A percentile compares a stretch with the other conserved stretches of the same genome.
Conservation (phyloP, 2,329 filamentous ascomycete genomes). For the Verticillium albo-atrum region DNA sequence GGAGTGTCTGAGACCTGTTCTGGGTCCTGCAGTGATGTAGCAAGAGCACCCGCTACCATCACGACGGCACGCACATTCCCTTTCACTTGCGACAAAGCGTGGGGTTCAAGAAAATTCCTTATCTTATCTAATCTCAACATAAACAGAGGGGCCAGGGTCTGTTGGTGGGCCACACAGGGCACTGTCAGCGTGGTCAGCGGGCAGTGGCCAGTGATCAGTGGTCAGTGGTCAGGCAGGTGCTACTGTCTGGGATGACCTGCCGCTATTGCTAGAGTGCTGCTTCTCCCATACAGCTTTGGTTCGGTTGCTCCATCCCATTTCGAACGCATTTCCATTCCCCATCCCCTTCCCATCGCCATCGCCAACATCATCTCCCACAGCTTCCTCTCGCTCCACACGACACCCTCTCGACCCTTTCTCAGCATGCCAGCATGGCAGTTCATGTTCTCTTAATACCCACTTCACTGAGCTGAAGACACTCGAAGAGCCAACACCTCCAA, state of each 20-base stretch:
- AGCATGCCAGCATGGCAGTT: neutral
- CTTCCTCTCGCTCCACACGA: neutral
- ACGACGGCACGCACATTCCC: neutral
- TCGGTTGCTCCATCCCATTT: neutral
- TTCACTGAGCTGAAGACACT: neutral
- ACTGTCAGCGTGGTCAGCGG: no score
- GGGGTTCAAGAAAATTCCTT: conserved; percentile 12
- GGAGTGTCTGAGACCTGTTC: neutral
- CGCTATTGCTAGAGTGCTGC: neutral
- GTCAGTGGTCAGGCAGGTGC: neutral
- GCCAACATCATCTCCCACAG: neutral
- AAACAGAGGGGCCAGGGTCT: neutral
- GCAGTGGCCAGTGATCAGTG: no score
- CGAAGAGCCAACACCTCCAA: neutral
- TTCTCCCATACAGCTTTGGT: neutral
- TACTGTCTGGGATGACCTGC: neutral
- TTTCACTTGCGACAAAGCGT: neutral
- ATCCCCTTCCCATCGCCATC: neutral
- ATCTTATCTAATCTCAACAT: conserved; percentile 1
- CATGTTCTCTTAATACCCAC: neutral
- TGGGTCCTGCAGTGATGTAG: conserved; percentile 1
- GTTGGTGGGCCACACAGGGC: no score
- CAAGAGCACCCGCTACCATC: neutral
- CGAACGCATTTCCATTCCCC: neutral
- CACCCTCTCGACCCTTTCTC: neutral